Percentiles rank a stretch among this genome's conserved stretches.
These are phyloP conservation scores for Flaveria floridana DNA, from an alignment of 140 eudicot species.

Conservation along the genomic window DNA sequence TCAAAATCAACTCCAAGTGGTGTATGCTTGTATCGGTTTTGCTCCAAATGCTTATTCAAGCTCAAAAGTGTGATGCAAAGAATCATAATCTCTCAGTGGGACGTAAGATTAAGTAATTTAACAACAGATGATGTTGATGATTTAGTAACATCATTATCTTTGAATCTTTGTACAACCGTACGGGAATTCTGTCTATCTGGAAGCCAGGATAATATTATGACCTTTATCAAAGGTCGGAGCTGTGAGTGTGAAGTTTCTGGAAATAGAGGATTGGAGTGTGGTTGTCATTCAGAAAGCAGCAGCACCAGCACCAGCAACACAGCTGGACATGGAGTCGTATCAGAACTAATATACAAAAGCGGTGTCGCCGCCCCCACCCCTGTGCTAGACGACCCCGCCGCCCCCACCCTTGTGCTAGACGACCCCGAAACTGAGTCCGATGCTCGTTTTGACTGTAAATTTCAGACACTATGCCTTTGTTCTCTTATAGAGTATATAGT, in stretches of 20 bases:
- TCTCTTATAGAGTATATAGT: conserved; percentile 74
- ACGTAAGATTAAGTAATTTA: conserved; percentile 36
- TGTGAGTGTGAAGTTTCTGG: conserved; percentile 31
- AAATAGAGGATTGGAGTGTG: conserved; percentile 41
- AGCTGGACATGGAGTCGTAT: conserved; percentile 30
- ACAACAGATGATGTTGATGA: conserved; percentile 74
- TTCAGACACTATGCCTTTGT: conserved; percentile 77
- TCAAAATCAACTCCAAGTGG: conserved; percentile 26
- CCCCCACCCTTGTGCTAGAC: conserved; percentile 35
- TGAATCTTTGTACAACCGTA: conserved; percentile 51
- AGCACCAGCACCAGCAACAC: conserved; percentile 25
- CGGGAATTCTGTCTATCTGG: conserved; percentile 42
- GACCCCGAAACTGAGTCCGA: conserved; percentile 45
- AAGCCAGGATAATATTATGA: conserved; percentile 16
- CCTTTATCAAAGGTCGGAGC: neutral
- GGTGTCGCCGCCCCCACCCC: conserved; percentile 57
- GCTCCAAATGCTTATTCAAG: conserved; percentile 56
- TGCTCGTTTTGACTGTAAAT: conserved; percentile 74
- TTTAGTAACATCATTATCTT: conserved; percentile 53
- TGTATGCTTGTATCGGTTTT: conserved; percentile 58
- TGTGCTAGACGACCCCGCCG: conserved; percentile 38
- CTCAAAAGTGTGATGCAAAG: conserved; percentile 49
- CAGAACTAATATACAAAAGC: conserved; percentile 52
- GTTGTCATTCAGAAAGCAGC: conserved; percentile 49
- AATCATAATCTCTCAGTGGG: conserved; percentile 38